Percentiles rank a stretch among this genome's conserved stretches.
These are phyloP conservation scores for Nakazawaea anatomiae DNA, from an alignment of 805 yeast species.

Conservation along the genomic window DNA sequence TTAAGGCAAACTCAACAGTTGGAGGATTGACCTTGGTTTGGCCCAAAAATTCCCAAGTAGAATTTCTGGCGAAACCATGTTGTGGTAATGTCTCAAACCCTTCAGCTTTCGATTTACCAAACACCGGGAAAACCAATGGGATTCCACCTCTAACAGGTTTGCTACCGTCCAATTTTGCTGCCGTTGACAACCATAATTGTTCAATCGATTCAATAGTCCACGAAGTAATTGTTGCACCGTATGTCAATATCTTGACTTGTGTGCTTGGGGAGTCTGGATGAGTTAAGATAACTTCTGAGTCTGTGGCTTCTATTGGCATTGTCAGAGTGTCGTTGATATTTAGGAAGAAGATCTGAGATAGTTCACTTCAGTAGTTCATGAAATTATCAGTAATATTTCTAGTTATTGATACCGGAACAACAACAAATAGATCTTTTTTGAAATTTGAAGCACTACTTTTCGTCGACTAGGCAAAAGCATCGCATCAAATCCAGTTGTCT, in stretches of 20 bases:
- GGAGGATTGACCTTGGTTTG: constrained; percentile 66
- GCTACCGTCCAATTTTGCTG: constrained; percentile 83
- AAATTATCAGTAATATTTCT: too few relatives aligned
- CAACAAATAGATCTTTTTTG: too few relatives aligned
- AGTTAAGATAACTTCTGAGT: constrained; percentile 52
- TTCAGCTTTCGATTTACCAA: constrained; percentile 62
- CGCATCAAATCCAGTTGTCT: too few relatives aligned
- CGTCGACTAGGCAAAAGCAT: too few relatives aligned
- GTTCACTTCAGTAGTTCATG: too few relatives aligned
- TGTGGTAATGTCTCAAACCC: constrained; percentile 77
- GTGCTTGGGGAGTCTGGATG: constrained; percentile 48
- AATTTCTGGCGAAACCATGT: constrained; percentile 93
- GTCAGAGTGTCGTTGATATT: neutral
- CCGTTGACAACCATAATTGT: constrained; percentile 75
- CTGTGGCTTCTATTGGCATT: constrained; percentile 68
- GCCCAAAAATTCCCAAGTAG: constrained; percentile 92
- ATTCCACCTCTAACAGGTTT: constrained; percentile 97
- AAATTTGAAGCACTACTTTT: too few relatives aligned
- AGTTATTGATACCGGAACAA: too few relatives aligned
- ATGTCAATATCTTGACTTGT: constrained; percentile 63
- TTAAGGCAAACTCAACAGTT: constrained; percentile 83
- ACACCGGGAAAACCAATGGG: constrained; percentile 92
- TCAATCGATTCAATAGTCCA: constrained; percentile 74
- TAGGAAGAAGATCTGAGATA: too few relatives aligned
- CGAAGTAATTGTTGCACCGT: constrained; percentile 84